Conservation (phyloP, 305 asterid species). For the Galium porrigens region DNA sequence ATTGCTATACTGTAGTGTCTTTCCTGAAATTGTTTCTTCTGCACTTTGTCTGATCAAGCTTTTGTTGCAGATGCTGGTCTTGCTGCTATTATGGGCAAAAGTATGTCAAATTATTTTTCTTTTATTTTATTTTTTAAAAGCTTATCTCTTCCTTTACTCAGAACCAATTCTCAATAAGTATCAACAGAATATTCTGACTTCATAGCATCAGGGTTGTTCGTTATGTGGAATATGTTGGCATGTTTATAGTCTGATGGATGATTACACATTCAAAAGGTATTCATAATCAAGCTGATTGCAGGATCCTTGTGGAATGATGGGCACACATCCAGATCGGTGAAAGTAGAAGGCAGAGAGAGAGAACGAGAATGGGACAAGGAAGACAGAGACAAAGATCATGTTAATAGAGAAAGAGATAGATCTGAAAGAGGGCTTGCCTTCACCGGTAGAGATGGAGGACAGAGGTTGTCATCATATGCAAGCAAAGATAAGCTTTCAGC, state of each 20-base stretch:
- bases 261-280: background rate
- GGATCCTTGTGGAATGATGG: conserved; percentile 56
- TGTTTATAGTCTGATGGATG: background rate
- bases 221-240: background rate
- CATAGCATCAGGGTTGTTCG: conserved; percentile 5
- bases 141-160: conserved; percentile 7
- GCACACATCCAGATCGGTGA: conserved; percentile 30
- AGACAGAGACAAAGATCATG: conserved; percentile 40
- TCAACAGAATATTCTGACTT: conserved; percentile 3
- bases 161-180: conserved; percentile 5
- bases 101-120: conserved; percentile 11
- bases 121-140: background rate
- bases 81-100: conserved; percentile 23
- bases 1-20: conserved; percentile 3
- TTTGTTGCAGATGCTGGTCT: conserved; percentile 23
- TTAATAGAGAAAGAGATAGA: conserved; percentile 55
- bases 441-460: conserved; percentile 53
- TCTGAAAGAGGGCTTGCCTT: conserved; percentile 38
- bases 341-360: conserved; percentile 45
- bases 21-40: conserved; percentile 3
- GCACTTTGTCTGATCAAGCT: conserved; percentile 15
- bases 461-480: conserved; percentile 40
- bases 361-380: conserved; percentile 45
- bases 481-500: conserved; percentile 58
- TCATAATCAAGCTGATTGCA: conserved; percentile 23